These are phyloP conservation scores for Leishmania arabica DNA, from an alignment of 208 protist genomes.

Conservation along the genomic window DNA sequence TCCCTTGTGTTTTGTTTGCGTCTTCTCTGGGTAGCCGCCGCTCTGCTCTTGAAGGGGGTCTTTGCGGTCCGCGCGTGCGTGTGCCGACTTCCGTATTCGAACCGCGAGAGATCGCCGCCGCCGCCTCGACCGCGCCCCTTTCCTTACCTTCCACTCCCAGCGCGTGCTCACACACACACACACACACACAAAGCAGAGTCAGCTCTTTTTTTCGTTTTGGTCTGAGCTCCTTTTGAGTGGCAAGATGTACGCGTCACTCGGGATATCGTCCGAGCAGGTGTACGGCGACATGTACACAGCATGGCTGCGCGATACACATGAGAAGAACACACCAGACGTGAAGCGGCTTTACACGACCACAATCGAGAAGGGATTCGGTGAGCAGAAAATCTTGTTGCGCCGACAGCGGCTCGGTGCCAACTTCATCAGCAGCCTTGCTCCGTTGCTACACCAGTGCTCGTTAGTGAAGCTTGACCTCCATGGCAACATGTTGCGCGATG, in stretches of 20 bases:
- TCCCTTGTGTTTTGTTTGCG: neutral
- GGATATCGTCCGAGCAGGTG: conserved; percentile 78
- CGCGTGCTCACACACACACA: too few species aligned
- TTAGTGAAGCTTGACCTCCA: conserved; percentile 79
- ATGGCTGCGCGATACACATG: conserved; percentile 89
- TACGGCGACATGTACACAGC: conserved; percentile 83
- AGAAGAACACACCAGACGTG: conserved; percentile 79
- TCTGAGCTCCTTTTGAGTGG: too few species aligned
- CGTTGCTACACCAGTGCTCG: conserved; percentile 64
- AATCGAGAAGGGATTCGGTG: conserved; percentile 72
- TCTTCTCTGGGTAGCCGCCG: neutral
- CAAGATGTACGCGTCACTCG: conserved; percentile 69
- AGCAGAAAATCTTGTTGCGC: conserved; percentile 65
- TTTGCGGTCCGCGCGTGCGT: neutral
- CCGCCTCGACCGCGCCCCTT: neutral
- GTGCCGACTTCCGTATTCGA: neutral
- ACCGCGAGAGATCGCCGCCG: neutral
- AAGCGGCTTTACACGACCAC: conserved; percentile 78
- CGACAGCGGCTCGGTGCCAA: conserved; percentile 81
- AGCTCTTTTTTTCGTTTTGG: neutral
- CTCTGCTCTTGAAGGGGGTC: too few species aligned
- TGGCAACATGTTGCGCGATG: conserved; percentile 88
- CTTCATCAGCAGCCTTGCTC: conserved; percentile 64
- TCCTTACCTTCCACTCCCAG: neutral
- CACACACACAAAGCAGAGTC: neutral